Percentiles rank a stretch among this genome's conserved stretches.
phyloP scores from a whole-genome alignment of 148 eudicot species.

The Spergularia marina region DNA sequence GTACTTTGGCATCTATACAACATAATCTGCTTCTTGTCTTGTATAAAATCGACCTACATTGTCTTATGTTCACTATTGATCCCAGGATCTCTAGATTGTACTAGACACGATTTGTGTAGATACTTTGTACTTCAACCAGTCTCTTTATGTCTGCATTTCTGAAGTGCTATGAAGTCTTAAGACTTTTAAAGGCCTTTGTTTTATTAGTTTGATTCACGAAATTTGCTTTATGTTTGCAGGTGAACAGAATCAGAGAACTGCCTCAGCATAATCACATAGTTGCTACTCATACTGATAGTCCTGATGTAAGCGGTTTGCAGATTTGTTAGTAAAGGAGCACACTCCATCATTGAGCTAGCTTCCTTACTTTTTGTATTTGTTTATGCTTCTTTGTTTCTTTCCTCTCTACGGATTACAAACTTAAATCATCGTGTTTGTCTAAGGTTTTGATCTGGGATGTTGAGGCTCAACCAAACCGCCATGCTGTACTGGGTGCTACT shows the following conservation, averaged over 20 bases:
- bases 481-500: slow-evolving; percentile 74
- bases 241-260: slow-evolving; percentile 90
- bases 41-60: too few relatives aligned
- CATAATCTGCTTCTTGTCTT: too few relatives aligned
- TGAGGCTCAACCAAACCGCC: slow-evolving; percentile 85
- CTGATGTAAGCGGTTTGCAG: slow-evolving; percentile 58
- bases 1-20: not conserved
- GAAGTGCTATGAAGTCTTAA: not conserved
- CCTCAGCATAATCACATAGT: slow-evolving; percentile 89
- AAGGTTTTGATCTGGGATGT: slow-evolving; percentile 95
- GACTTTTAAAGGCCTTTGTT: not conserved
- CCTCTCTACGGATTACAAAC: not conserved
- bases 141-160: not conserved
- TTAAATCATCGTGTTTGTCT: not conserved
- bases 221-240: slow-evolving; percentile 44
- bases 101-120: not conserved
- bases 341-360: not conserved
- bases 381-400: not conserved
- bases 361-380: not conserved
- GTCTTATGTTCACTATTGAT: slow-evolving; percentile 1
- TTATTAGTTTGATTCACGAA: not conserved
- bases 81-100: not conserved
- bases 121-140: not conserved
- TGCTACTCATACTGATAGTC: slow-evolving; percentile 93
- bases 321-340: not conserved